These are phyloP conservation scores for Tetrahymena thermophila DNA, from an alignment of 73 alveolate genomes.

Conservation along the genomic window DNA sequence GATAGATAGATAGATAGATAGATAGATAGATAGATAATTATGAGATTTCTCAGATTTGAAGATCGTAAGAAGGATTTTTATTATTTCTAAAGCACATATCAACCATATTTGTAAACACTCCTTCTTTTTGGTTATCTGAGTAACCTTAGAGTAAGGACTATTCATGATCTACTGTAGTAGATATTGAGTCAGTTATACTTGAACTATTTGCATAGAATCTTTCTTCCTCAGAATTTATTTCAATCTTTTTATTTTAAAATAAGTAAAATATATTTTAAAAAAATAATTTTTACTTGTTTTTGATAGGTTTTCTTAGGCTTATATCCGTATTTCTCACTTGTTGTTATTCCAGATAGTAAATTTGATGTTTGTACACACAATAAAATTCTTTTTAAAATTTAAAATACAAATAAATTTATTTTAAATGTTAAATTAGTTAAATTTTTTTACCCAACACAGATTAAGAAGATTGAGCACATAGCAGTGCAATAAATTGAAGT, in stretches of 20 bases:
- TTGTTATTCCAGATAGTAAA: not conserved
- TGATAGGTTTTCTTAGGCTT: not conserved
- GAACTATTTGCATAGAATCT: not conserved
- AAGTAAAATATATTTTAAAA: not conserved
- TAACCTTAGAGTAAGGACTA: not conserved
- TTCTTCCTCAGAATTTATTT: not conserved
- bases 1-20: too few species aligned
- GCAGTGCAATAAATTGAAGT: not conserved
- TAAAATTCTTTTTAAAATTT: not conserved
- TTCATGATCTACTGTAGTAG: not conserved
- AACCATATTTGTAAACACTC: not conserved
- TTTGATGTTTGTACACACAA: not conserved
- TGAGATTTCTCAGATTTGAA: not conserved
- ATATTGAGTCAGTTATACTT: not conserved
- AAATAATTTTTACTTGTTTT: not conserved
- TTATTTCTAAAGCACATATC: not conserved
- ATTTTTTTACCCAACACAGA: not conserved
- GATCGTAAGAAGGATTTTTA: not conserved
- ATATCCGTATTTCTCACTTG: not conserved
- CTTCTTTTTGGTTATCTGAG: not conserved
- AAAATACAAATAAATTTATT: not conserved
- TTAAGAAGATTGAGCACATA: not conserved
- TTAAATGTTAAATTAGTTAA: not conserved
- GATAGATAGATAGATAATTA: too few species aligned
- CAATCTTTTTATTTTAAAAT: not conserved